These are phyloP conservation scores for Puccinia polysora DNA, from an alignment of 1,284 basidiomycete species.

Conservation along the genomic window DNA sequence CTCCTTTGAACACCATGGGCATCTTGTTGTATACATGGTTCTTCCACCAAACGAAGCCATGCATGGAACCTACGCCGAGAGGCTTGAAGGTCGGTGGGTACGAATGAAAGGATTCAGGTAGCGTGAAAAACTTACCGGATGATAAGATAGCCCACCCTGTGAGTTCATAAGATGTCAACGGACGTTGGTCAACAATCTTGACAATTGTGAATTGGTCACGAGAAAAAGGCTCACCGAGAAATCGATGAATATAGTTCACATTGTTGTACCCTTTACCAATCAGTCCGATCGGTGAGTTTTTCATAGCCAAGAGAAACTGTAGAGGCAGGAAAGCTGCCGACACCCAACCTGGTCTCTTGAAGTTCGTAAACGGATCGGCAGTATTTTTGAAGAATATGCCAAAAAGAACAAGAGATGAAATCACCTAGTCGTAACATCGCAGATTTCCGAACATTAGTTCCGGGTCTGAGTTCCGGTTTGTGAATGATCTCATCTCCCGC, in stretches of 20 bases:
- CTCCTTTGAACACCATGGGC: background rate
- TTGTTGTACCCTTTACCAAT: constrained; percentile 29
- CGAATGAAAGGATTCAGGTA: too few species aligned
- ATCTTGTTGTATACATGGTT: background rate
- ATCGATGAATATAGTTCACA: constrained; percentile 20
- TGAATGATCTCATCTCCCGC: too few species aligned
- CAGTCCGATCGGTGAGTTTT: constrained; percentile 12
- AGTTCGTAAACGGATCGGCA: background rate
- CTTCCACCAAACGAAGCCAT: background rate
- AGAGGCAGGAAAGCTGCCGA: constrained; percentile 8
- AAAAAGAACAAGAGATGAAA: background rate
- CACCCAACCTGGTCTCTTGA: constrained; percentile 18
- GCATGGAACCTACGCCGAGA: background rate
- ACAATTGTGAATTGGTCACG: too few species aligned
- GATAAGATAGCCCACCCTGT: background rate
- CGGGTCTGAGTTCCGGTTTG: too few species aligned
- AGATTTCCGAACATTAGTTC: too few species aligned
- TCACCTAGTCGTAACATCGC: too few species aligned
- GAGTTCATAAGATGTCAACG: too few species aligned
- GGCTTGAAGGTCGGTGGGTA: background rate
- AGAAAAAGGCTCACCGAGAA: background rate
- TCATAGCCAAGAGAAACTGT: constrained; percentile 19
- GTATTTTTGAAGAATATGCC: constrained; percentile 3
- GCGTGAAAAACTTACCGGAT: background rate
- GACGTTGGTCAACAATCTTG: too few species aligned